Evolutionary conservation across 2,329 filamentous ascomycete species (phyloP).

Genomic region (Sarocladium oryzae): DNA sequence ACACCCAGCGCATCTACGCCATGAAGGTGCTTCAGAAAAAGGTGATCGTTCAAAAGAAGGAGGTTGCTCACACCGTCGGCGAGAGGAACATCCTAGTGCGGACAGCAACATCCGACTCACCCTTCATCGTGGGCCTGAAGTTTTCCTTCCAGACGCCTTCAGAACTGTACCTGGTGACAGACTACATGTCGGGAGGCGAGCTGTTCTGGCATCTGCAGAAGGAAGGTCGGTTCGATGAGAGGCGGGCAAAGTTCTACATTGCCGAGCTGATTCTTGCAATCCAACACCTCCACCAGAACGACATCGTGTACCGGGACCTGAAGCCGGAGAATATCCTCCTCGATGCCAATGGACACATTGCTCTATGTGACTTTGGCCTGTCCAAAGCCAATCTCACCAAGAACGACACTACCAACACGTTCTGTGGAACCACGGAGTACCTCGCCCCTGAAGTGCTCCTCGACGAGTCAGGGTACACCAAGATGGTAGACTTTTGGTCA

Average conservation of each 20-base stretch:
- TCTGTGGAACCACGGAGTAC: conserved; percentile 97
- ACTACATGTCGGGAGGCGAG: conserved; percentile 99
- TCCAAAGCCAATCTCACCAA: conserved; percentile 97
- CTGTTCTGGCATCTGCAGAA: conserved; percentile 98
- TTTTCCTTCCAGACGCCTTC: conserved; percentile 98
- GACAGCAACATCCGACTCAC: conserved; percentile 90
- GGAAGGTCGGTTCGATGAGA: conserved; percentile 91
- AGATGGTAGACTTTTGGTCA: conserved; percentile 99
- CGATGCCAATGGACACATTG: conserved; percentile 96
- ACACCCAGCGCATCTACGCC: conserved; percentile 91
- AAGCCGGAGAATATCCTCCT: conserved; percentile 97
- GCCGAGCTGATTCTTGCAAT: conserved; percentile 93
- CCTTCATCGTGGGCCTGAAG: conserved; percentile 96
- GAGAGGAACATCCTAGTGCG: conserved; percentile 96
- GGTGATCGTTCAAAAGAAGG: conserved; percentile 99
- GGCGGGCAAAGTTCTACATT: conserved; percentile 96
- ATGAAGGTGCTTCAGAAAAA: conserved; percentile 99
- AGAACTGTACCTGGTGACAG: conserved; percentile 95
- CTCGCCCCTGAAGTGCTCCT: conserved; percentile 90
- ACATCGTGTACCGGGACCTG: conserved; percentile 95
- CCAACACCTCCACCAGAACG: conserved; percentile 90
- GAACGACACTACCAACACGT: conserved; percentile 97
- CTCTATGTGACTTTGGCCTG: conserved; percentile 92
- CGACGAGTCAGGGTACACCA: conserved; percentile 95
- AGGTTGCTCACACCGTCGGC: conserved; percentile 93